phyloP scores from a whole-genome alignment of 768 basidiomycete genomes.

The Tricholoma hemisulphureum region DNA sequence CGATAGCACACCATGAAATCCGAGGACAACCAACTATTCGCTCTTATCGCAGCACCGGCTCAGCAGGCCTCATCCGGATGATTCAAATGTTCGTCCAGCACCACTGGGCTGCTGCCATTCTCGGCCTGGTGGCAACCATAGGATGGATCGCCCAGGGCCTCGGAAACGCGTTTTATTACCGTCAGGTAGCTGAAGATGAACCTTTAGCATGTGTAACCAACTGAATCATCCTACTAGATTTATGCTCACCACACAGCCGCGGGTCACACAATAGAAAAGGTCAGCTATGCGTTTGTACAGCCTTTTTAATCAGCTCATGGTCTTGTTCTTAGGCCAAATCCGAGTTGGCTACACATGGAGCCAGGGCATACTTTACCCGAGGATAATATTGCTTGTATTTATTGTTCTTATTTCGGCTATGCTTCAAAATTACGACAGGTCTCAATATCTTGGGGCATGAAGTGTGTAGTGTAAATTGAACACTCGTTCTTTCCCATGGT shows the following conservation, averaged over 20 bases:
- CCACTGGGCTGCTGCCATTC: constrained; percentile 75
- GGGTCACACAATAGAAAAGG: constrained; percentile 88
- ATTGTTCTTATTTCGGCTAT: not conserved
- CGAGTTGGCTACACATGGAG: constrained; percentile 80
- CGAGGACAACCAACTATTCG: constrained; percentile 32
- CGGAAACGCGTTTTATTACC: constrained; percentile 79
- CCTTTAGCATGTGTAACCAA: constrained; percentile 8
- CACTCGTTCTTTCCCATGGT: no score
- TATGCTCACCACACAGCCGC: constrained; percentile 77
- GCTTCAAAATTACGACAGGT: not conserved
- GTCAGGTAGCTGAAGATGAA: constrained; percentile 51
- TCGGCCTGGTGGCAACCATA: constrained; percentile 76
- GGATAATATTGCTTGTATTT: constrained; percentile 44
- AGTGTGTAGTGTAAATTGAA: not conserved
- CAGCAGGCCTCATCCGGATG: constrained; percentile 92
- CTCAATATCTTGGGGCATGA: no score
- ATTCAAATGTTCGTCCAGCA: constrained; percentile 74
- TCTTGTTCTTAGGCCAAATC: constrained; percentile 61
- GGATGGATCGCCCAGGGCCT: constrained; percentile 88
- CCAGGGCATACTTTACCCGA: constrained; percentile 84
- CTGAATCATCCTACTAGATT: constrained; percentile 45
- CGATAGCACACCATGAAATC: constrained; percentile 20
- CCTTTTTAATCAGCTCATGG: constrained; percentile 6
- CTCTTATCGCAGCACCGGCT: constrained; percentile 67
- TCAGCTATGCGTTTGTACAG: constrained; percentile 24